These are phyloP conservation scores for Quillaja saponaria DNA, from an alignment of 306 rosid genomes.

Conservation along the genomic window DNA sequence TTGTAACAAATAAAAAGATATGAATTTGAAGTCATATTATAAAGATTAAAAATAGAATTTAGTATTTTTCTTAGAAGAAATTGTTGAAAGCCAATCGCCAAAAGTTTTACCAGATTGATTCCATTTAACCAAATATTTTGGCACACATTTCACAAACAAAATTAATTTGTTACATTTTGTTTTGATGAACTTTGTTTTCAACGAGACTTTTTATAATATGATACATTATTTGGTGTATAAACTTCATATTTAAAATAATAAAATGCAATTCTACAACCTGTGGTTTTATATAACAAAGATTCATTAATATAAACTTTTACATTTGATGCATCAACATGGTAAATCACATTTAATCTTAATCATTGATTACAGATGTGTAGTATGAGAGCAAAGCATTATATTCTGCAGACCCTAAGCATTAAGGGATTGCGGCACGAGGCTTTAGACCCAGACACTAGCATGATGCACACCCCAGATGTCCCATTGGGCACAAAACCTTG, in stretches of 20 bases:
- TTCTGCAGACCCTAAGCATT: constrained; percentile 42
- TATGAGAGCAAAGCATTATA: constrained; percentile 27
- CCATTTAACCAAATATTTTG: no score
- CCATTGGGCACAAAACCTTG: no score
- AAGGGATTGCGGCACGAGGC: constrained; percentile 33
- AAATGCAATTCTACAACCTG: constrained; percentile 35
- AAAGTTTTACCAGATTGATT: no score
- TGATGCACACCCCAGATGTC: no score
- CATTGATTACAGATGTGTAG: constrained; percentile 36
- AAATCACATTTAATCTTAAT: constrained; percentile 49
- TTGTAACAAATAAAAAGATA: no score
- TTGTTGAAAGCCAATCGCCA: no score
- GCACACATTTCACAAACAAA: no score
- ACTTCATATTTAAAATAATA: constrained; percentile 53
- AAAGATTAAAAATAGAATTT: no score
- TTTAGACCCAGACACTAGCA: constrained; percentile 59
- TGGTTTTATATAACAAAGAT: neutral
- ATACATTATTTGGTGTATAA: constrained; percentile 41
- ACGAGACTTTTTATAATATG: constrained; percentile 46
- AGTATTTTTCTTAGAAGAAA: no score
- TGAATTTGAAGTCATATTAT: no score
- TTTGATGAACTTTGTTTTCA: constrained; percentile 42
- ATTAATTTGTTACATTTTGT: no score
- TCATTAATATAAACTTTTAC: constrained; percentile 46
- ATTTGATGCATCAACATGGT: constrained; percentile 41